Evolutionary conservation across 2,329 filamentous ascomycete species (phyloP).

Genomic region (Elsinoe arachidis): DNA sequence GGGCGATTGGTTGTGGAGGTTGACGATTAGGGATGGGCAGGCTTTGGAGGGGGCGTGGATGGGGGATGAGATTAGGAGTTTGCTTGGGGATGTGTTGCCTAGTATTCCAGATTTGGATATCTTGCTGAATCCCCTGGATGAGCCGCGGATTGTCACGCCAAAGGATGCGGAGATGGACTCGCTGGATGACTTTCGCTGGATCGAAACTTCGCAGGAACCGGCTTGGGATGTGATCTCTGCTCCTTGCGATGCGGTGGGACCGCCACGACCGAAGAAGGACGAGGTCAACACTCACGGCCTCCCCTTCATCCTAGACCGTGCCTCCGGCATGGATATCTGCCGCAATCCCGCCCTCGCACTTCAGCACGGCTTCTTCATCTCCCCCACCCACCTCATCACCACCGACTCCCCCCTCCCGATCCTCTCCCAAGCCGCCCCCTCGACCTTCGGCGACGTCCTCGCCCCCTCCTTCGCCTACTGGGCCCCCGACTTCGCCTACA

Average conservation of each 20-base stretch:
- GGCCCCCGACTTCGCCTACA: constrained; percentile 35
- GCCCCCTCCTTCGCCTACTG: constrained; percentile 43
- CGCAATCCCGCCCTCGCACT: constrained; percentile 35
- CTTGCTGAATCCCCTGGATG: constrained; percentile 42
- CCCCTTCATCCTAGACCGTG: neutral
- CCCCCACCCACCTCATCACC: constrained; percentile 36
- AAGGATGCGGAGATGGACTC: neutral
- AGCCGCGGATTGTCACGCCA: constrained; percentile 36
- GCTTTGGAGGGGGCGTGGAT: neutral
- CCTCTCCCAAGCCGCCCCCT: constrained; percentile 37
- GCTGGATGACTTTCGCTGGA: neutral
- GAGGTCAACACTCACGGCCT: constrained; percentile 4
- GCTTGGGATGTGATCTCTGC: constrained; percentile 2
- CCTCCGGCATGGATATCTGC: constrained; percentile 33
- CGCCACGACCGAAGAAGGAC: neutral
- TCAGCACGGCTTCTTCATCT: constrained; percentile 40
- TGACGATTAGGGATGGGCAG: neutral
- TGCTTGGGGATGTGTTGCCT: neutral
- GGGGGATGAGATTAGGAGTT: neutral
- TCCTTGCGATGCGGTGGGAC: neutral
- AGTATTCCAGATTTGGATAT: constrained; percentile 34
- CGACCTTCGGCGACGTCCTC: constrained; percentile 42
- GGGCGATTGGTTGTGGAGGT: neutral
- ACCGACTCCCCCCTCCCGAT: constrained; percentile 39
- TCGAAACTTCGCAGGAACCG: neutral